Base-by-base conservation (phyloP, 495 filamentous ascomycete species). In the Penicillium flavigenum region DNA sequence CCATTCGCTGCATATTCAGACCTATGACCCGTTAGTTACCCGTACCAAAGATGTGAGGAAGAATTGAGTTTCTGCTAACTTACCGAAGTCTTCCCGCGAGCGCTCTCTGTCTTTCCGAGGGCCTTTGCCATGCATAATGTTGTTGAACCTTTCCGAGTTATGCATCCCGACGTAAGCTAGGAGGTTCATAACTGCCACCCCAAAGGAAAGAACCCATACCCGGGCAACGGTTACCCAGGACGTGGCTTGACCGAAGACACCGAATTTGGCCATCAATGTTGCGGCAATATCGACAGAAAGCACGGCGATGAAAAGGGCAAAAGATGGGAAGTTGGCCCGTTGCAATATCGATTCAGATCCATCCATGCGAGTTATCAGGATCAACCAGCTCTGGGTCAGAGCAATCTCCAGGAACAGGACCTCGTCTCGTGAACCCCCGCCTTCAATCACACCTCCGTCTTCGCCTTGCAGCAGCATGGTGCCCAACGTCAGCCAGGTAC, bases 381-480 rank as follows among this genome's bases (percentile, higher is more conserved):
- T 96, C 45, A 96, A 83, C 91, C 92, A 96, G 76, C 94, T 96
- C 79, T 96, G 89, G 52, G 92, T 89, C 56, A 96, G 83, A 12
- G 89, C 88, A 72, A 96, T 91, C 72, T 96, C 82, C 48, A 96
- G 85, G 80, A 96, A 96, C 59, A 96, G 70, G 41, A 96, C 86
- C 58, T 84, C 82, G 67, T 96, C 88, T 44, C 87, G 82, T 64
- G 86, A 83, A 78, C 92, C 92, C 62, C 86, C 88, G 73, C 92
- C 90, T 79, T 95, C 88, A 55, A 91, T 86, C 62, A 96, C 90
- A 80, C 91, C 91, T 63, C 86, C 88, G 58, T 86, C 69, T 57
- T 82, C 69, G 38, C 84, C 83, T 51, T 77, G 77, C 57, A 81
- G 79, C 51, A 88, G 78, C 83, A 92, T 91, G 62, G 89, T 91